Evolutionary conservation across 2,329 filamentous ascomycete genomes (phyloP).

Genomic region (Neoarthrinium moseri): DNA sequence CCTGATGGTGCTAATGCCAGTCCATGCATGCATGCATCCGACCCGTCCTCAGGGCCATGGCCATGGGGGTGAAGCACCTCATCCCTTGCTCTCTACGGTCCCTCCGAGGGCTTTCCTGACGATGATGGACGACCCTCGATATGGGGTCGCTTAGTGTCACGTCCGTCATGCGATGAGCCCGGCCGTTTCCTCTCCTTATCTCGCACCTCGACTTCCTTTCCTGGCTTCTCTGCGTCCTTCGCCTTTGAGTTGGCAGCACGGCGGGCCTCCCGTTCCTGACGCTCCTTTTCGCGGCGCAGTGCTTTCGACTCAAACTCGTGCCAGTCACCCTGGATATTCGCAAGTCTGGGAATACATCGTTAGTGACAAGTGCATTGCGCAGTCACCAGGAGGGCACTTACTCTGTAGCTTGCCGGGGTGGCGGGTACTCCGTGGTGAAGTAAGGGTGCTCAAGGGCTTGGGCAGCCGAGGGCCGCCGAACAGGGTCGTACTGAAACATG

Average conservation of each 20-base stretch:
- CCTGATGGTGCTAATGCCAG: too few species aligned
- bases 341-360: slow-evolving; percentile 52
- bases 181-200: slow-evolving; percentile 7
- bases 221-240: slow-evolving; percentile 1
- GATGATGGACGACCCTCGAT: background rate
- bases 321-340: slow-evolving; percentile 87
- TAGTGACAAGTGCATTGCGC: slow-evolving; percentile 26
- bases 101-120: background rate
- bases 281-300: slow-evolving; percentile 83
- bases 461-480: slow-evolving; percentile 76
- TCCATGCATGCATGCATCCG: too few species aligned
- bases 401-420: slow-evolving; percentile 76
- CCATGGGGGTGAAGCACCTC: too few species aligned
- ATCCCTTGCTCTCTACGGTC: too few species aligned
- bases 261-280: slow-evolving; percentile 53
- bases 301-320: slow-evolving; percentile 98
- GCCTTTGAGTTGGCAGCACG: slow-evolving; percentile 28
- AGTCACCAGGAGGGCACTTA: slow-evolving; percentile 41
- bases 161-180: slow-evolving; percentile 1
- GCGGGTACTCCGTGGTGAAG: slow-evolving; percentile 79
- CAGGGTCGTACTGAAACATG: slow-evolving; percentile 90
- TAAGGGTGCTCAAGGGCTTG: slow-evolving; percentile 86
- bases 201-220: background rate
- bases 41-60: too few species aligned
- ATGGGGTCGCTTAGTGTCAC: slow-evolving; percentile 4